These are phyloP conservation scores for Candida labiduridarum DNA, from an alignment of 1,139 yeast species.

Conservation along the genomic window DNA sequence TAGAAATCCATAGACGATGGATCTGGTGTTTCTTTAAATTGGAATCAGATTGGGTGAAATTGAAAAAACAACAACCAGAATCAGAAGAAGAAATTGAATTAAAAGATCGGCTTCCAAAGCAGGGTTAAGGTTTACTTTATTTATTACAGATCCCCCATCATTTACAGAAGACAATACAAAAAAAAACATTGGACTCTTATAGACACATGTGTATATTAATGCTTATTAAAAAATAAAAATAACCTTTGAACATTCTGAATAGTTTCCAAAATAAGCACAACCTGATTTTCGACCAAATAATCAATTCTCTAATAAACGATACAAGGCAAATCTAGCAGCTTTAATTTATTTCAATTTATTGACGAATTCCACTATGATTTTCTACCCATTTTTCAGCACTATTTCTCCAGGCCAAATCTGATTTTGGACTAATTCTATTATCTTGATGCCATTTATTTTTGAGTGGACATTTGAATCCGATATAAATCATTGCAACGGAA, in stretches of 20 bases:
- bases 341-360: not conserved
- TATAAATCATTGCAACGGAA: conserved; percentile 45
- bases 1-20: conserved; percentile 84
- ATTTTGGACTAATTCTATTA: conserved; percentile 51
- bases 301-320: too few species aligned
- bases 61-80: conserved; percentile 21
- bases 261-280: not conserved
- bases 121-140: conserved; percentile 3
- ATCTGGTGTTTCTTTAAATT: conserved; percentile 85
- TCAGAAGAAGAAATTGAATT: conserved; percentile 21
- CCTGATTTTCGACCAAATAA: too few species aligned
- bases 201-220: not conserved
- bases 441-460: conserved; percentile 47
- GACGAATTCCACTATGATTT: conserved; percentile 20
- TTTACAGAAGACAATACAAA: too few species aligned
- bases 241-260: not conserved
- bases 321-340: not conserved
- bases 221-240: not conserved
- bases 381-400: conserved; percentile 52
- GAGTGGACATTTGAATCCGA: conserved; percentile 45
- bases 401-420: conserved; percentile 56
- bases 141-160: not conserved
- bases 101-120: conserved; percentile 9
- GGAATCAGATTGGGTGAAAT: conserved; percentile 70
- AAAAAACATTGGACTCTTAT: not conserved